A percentile compares a stretch with the other conserved stretches of the same genome.
Conservation (phyloP, 2,329 filamentous ascomycete genomes). For the Epichloe bromicola region DNA sequence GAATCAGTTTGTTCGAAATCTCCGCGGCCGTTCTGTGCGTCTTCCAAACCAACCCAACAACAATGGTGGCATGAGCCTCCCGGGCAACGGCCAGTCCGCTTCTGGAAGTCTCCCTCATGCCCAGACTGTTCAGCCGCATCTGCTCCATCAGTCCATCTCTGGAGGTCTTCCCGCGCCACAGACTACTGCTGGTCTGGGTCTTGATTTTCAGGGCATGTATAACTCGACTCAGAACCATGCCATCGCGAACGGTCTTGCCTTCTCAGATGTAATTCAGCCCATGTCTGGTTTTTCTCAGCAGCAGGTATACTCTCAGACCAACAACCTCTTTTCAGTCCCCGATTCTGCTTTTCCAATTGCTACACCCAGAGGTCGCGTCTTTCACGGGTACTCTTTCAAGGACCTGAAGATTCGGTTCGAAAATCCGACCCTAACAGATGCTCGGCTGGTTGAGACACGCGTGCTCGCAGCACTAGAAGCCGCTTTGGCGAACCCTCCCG, state of each 20-base stretch:
- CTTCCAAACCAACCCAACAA: not conserved
- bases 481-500: slow-evolving; percentile 10
- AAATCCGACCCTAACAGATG: not conserved
- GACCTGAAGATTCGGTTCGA: slow-evolving; percentile 1
- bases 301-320: not conserved
- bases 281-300: not conserved
- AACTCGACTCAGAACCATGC: not conserved
- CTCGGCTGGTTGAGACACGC: not conserved
- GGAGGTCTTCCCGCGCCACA: not conserved
- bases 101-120: not conserved
- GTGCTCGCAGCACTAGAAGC: not conserved
- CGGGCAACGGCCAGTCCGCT: not conserved
- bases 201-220: not conserved
- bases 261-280: not conserved
- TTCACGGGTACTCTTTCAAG: not conserved
- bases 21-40: not conserved
- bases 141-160: not conserved
- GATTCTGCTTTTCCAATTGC: not conserved
- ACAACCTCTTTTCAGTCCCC: not conserved
- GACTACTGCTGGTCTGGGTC: not conserved
- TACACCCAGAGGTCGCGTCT: not conserved
- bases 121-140: not conserved
- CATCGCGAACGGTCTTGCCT: not conserved
- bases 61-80: not conserved
- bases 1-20: not conserved